These are phyloP conservation scores for Verticillium klebahnii DNA, from an alignment of 2,329 filamentous ascomycete genomes.

Conservation along the genomic window DNA sequence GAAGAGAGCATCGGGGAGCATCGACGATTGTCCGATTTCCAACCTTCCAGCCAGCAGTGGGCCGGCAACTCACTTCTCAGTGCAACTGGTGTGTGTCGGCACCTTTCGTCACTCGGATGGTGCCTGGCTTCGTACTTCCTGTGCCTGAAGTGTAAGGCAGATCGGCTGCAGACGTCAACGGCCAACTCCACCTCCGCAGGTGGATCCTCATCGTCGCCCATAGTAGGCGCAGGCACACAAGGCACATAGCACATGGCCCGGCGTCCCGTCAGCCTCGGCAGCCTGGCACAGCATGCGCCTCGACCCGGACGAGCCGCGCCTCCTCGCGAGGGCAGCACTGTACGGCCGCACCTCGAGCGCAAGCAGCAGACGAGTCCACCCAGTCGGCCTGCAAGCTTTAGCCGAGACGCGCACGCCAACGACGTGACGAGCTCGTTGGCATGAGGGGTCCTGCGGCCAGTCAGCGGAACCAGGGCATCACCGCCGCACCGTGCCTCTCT, in stretches of 20 bases:
- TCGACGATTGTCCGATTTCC: neutral
- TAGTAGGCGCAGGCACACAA: neutral
- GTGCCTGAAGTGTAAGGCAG: neutral
- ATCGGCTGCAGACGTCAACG: neutral
- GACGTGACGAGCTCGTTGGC: neutral
- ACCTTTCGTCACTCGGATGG: neutral
- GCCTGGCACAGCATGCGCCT: neutral
- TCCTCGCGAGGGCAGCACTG: neutral
- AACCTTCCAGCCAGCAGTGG: neutral
- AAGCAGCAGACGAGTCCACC: neutral
- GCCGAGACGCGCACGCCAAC: neutral
- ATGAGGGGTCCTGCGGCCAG: neutral
- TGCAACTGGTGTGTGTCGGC: neutral
- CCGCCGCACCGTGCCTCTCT: neutral
- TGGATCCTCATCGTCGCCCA: neutral
- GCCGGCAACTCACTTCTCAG: neutral
- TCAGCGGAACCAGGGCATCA: neutral
- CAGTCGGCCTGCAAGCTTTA: neutral
- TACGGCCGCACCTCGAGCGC: neutral
- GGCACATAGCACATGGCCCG: neutral
- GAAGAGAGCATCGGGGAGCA: neutral
- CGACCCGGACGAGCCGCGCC: neutral
- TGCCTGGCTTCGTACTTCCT: neutral
- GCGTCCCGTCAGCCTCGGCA: neutral
- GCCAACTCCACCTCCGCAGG: neutral